A percentile compares a stretch with the other conserved stretches of the same genome.
These are phyloP conservation scores for Mortierella alpina DNA, from an alignment of 192 early-diverging fungal genomes.

Conservation along the genomic window DNA sequence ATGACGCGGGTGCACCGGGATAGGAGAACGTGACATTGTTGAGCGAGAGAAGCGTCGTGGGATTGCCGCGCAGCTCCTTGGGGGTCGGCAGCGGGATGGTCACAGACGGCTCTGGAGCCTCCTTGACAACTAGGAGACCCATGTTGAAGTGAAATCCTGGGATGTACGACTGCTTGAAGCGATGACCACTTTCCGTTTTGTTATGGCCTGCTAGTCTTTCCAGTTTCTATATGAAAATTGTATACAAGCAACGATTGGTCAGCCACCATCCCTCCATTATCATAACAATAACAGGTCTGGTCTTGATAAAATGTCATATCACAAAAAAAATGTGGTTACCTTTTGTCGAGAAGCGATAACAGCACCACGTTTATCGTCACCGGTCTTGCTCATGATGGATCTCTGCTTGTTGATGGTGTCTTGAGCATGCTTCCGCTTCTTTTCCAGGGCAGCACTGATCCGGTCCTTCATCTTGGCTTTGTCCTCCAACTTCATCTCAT, in stretches of 20 bases:
- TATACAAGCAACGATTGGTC: background rate
- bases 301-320: too few species aligned
- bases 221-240: slow-evolving; percentile 61
- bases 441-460: slow-evolving; percentile 70
- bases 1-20: slow-evolving; percentile 62
- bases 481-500: slow-evolving; percentile 79
- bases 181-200: slow-evolving; percentile 73
- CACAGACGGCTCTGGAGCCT: slow-evolving; percentile 51
- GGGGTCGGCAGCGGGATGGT: slow-evolving; percentile 67
- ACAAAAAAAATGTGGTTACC: slow-evolving; percentile 47
- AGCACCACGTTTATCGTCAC: slow-evolving; percentile 85
- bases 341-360: slow-evolving; percentile 83
- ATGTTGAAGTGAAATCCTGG: slow-evolving; percentile 62
- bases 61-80: slow-evolving; percentile 72
- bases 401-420: slow-evolving; percentile 84
- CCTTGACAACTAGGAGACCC: slow-evolving; percentile 27
- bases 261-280: background rate
- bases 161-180: slow-evolving; percentile 73
- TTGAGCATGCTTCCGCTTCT: slow-evolving; percentile 77
- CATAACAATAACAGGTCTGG: background rate
- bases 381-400: slow-evolving; percentile 75
- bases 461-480: slow-evolving; percentile 75
- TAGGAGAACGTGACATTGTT: slow-evolving; percentile 73
- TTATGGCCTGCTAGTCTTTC: slow-evolving; percentile 72
- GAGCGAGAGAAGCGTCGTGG: slow-evolving; percentile 75